Conservation (phyloP, 495 filamentous ascomycete species). For the Emericellopsis terricola region DNA sequence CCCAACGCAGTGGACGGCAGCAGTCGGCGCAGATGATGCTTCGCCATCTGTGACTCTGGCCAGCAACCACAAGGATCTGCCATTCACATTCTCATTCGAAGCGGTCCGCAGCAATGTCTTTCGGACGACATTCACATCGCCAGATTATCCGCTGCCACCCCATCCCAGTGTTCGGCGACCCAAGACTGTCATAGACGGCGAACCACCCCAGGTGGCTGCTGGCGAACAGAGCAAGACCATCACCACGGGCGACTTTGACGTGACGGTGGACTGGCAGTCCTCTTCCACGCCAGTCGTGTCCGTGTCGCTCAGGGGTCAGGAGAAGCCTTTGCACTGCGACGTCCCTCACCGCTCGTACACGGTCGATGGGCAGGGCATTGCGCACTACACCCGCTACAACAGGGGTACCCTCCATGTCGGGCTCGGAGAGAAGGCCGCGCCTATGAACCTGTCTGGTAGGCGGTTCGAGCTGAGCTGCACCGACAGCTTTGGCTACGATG, state of each 20-base stretch:
- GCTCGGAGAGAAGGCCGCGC: slow-evolving; percentile 49
- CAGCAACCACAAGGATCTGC: slow-evolving; percentile 4
- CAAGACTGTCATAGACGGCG: slow-evolving; percentile 13
- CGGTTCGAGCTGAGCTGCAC: slow-evolving; percentile 46
- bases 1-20: slow-evolving; percentile 19
- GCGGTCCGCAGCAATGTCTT: slow-evolving; percentile 40
- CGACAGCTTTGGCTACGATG: slow-evolving; percentile 53
- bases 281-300: slow-evolving; percentile 34
- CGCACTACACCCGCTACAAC: slow-evolving; percentile 42
- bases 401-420: slow-evolving; percentile 42
- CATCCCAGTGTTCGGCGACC: slow-evolving; percentile 37
- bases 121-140: slow-evolving; percentile 43
- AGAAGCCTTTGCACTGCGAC: slow-evolving; percentile 35
- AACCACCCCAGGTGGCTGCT: slow-evolving; percentile 10
- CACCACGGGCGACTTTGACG: slow-evolving; percentile 27
- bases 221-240: slow-evolving; percentile 9
- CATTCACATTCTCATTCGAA: slow-evolving; percentile 38
- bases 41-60: background rate
- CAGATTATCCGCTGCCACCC: slow-evolving; percentile 36
- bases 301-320: slow-evolving; percentile 28
- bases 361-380: slow-evolving; percentile 35
- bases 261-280: slow-evolving; percentile 32
- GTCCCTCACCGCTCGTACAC: slow-evolving; percentile 44
- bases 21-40: background rate
- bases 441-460: slow-evolving; percentile 51